These are phyloP conservation scores for Tylopilus intermedius DNA, from an alignment of 768 basidiomycete species.

Conservation along the genomic window DNA sequence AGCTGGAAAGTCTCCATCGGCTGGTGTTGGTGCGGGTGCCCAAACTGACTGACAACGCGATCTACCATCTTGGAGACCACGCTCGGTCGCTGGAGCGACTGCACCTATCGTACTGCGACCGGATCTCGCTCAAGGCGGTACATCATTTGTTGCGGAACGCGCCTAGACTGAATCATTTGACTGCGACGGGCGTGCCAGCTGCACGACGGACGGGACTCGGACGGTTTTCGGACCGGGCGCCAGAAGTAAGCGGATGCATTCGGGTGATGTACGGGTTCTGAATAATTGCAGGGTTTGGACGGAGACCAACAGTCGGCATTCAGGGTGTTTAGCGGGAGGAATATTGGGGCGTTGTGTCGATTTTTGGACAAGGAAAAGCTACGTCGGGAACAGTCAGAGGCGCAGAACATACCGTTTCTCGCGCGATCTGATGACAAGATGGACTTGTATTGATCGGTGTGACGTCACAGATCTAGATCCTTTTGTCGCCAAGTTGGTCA, in stretches of 20 bases:
- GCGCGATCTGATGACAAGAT: constrained; percentile 60
- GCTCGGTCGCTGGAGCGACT: constrained; percentile 66
- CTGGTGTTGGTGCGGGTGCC: constrained; percentile 78
- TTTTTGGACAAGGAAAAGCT: constrained; percentile 70
- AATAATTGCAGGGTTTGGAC: constrained; percentile 50
- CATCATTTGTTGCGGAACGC: constrained; percentile 63
- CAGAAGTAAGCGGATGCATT: constrained; percentile 42
- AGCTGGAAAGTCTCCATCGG: constrained; percentile 62
- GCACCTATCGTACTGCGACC: constrained; percentile 83
- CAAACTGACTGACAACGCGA: constrained; percentile 78
- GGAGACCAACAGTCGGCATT: constrained; percentile 64
- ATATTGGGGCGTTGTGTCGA: constrained; percentile 53
- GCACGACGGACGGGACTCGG: constrained; percentile 65
- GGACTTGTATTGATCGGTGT: constrained; percentile 47
- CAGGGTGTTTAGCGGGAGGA: constrained; percentile 73
- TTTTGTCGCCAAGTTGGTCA: neutral
- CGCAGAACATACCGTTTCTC: constrained; percentile 52
- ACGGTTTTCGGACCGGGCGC: constrained; percentile 71
- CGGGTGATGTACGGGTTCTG: neutral
- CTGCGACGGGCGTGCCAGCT: constrained; percentile 73
- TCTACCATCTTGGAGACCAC: constrained; percentile 75
- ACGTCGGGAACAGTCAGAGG: constrained; percentile 55
- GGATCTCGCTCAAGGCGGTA: constrained; percentile 70
- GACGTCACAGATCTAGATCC: constrained; percentile 4
- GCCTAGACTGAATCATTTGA: constrained; percentile 63